These are phyloP conservation scores for Alternaria angustiovoidea DNA, from an alignment of 2,329 filamentous ascomycete species.

Conservation along the genomic window DNA sequence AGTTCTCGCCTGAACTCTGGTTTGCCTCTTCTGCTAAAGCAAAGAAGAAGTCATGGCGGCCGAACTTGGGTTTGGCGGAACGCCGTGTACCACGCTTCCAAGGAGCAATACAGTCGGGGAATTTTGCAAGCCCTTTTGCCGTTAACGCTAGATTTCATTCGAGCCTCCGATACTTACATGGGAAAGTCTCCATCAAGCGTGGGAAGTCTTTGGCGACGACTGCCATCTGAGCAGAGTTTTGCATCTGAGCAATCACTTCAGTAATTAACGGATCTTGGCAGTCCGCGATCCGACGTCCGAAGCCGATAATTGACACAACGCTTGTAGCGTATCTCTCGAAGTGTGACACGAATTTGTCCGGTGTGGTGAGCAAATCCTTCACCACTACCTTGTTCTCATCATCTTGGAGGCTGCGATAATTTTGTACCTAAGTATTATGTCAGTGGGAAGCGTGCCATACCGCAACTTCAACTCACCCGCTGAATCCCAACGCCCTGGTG, in stretches of 20 bases:
- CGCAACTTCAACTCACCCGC: constrained; percentile 52
- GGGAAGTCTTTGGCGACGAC: constrained; percentile 62
- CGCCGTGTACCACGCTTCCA: constrained; percentile 46
- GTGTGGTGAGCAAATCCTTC: constrained; percentile 55
- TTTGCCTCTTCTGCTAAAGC: constrained; percentile 43
- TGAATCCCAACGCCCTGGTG: constrained; percentile 54
- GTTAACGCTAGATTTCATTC: not conserved
- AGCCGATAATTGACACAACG: constrained; percentile 65
- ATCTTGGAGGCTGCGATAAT: constrained; percentile 66
- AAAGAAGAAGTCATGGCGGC: constrained; percentile 45
- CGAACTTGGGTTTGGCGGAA: constrained; percentile 31
- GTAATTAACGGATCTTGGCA: constrained; percentile 65
- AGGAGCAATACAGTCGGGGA: constrained; percentile 59
- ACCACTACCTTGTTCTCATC: constrained; percentile 65
- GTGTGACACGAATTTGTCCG: constrained; percentile 61
- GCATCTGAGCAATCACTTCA: constrained; percentile 65
- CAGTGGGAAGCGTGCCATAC: not conserved
- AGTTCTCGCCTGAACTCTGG: constrained; percentile 40
- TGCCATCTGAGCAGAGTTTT: constrained; percentile 63
- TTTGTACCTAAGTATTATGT: constrained; percentile 19
- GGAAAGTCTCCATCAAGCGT: constrained; percentile 66
- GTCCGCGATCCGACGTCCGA: constrained; percentile 61
- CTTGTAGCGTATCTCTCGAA: constrained; percentile 63
- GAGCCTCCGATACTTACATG: constrained; percentile 15
- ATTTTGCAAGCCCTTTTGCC: constrained; percentile 54